Conservation (phyloP, 1,139 yeast genomes). For the Geotrichum armillariae region DNA sequence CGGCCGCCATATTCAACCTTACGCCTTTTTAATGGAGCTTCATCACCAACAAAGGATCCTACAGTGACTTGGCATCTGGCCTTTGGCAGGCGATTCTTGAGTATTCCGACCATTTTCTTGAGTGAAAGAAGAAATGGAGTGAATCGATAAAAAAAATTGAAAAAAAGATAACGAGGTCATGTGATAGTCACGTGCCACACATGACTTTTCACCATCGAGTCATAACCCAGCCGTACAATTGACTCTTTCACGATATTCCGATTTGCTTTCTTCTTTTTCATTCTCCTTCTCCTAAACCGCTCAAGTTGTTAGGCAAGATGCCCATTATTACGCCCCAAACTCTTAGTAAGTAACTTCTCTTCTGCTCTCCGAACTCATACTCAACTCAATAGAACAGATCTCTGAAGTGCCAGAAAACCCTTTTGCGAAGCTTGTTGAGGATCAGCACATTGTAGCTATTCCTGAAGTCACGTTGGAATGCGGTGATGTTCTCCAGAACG, state of each 20-base stretch:
- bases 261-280: neutral
- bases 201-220: slow-evolving; percentile 6
- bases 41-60: slow-evolving; percentile 10
- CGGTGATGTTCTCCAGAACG: slow-evolving; percentile 68
- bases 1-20: neutral
- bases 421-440: slow-evolving; percentile 70
- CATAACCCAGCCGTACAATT: no score
- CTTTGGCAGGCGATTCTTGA: slow-evolving; percentile 12
- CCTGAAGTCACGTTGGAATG: slow-evolving; percentile 78
- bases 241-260: no score
- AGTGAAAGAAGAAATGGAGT: neutral
- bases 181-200: neutral
- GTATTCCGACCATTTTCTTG: slow-evolving; percentile 5
- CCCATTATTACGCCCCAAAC: slow-evolving; percentile 1
- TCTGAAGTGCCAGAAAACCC: slow-evolving; percentile 59
- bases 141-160: neutral
- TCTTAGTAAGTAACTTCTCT: neutral
- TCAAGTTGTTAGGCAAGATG: no score
- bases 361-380: no score
- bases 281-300: no score
- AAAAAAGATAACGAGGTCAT: neutral
- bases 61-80: slow-evolving; percentile 27
- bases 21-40: neutral
- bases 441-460: slow-evolving; percentile 78
- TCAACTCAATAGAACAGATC: slow-evolving; percentile 26